Evolutionary conservation across 208 protist species (phyloP).

Genomic region (Novymonas esmeraldas): DNA sequence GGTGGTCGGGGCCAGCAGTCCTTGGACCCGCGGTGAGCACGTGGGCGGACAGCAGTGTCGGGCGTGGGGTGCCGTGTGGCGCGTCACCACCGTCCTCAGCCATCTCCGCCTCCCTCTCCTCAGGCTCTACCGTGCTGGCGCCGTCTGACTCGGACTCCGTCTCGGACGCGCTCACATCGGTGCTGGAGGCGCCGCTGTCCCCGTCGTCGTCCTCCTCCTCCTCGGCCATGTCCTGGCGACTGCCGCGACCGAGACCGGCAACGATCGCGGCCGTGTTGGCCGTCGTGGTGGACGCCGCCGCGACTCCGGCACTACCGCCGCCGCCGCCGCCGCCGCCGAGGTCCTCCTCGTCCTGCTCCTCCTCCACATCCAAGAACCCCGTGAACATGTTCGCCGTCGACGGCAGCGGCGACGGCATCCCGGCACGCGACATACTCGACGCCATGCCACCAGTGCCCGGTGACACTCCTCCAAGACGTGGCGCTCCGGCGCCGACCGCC

Average conservation of each 20-base stretch:
- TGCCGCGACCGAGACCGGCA: background rate
- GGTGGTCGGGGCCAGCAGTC: background rate
- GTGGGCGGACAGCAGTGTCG: conserved; percentile 1
- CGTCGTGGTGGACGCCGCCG: background rate
- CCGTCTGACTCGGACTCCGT: conserved; percentile 38
- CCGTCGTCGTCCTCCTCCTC: conserved; percentile 5
- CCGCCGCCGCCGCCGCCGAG: conserved; percentile 8
- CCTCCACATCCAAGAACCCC: conserved; percentile 43
- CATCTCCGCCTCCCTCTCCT: background rate
- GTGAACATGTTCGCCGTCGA: conserved; percentile 72
- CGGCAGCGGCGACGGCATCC: conserved; percentile 65
- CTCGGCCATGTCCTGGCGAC: conserved; percentile 23
- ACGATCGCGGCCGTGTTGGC: background rate
- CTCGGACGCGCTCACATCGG: conserved; percentile 50
- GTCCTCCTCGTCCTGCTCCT: conserved; percentile 33
- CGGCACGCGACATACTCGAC: conserved; percentile 12
- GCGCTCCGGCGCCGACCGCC: background rate
- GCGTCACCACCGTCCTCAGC: background rate
- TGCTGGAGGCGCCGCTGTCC: conserved; percentile 58
- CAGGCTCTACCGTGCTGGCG: background rate
- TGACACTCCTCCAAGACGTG: background rate
- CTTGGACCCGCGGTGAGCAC: conserved; percentile 2
- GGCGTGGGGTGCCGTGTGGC: background rate
- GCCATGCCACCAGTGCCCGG: background rate
- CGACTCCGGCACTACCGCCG: no score